Base-by-base conservation (phyloP, 108 stramenopile genomes). In the Conticribra guillardii region DNA sequence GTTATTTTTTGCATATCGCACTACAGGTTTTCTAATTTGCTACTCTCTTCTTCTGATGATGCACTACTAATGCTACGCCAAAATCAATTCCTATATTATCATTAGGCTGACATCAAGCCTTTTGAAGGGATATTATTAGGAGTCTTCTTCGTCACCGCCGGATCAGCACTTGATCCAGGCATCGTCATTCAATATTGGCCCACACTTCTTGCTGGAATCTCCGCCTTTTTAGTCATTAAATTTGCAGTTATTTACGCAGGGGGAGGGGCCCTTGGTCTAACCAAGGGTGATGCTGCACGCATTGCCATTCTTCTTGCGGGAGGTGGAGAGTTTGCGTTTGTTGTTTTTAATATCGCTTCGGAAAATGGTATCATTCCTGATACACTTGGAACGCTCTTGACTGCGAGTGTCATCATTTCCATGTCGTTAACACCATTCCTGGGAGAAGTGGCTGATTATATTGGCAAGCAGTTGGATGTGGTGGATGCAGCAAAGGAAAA, bases 41-140 rank as follows among this genome's bases (percentile, higher is more conserved):
- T 67, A 27, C 16, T 16, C 45, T 37, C 1, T 54, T 3, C 26
- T 16, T 45, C 0, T 7, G n/a, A n/a, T n/a, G n/a, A n/a, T n/a
- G n/a, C n/a, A n/a, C n/a, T n/a, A n/a, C n/a, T n/a, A n/a, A n/a
- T n/a, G n/a, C n/a, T n/a, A n/a, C n/a, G n/a, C n/a, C n/a, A n/a
- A n/a, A n/a, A n/a, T n/a, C n/a, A n/a, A n/a, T n/a, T n/a, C n/a
- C n/a, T n/a, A n/a, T n/a, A n/a, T n/a, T n/a, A n/a, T n/a, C n/a
- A n/a, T n/a, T 72, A 87, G 76, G 87, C 90, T n/a, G 90, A 92
- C 60, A 89, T 92, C 18, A 78, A 86, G 32, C 90, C 90, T 11
- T 92, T 92, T 54, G 87, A 89, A 54, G 88, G 90, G n/a, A 89
- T 92, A 29, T 73, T 92, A 45, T 64, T 92, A 3, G 90, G 90